Base-by-base conservation (phyloP, 2,329 filamentous ascomycete genomes). In the Thielaviopsis punctulata region DNA sequence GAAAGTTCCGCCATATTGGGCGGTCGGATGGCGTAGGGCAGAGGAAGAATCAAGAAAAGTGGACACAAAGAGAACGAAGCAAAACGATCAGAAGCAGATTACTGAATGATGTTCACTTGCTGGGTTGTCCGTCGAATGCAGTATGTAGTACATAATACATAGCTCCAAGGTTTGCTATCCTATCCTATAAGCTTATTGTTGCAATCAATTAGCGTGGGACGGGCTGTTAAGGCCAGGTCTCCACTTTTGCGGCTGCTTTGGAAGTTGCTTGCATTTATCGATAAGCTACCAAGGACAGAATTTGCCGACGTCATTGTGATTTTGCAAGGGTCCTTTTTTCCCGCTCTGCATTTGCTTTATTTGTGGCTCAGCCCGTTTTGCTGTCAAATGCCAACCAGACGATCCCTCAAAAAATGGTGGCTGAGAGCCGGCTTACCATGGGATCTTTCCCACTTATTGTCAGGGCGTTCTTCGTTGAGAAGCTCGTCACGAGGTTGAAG, bases 1-100 rank as follows among this genome's bases (percentile, higher is more conserved):
- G 52, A 44, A 27, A 54, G 48, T 27, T 56, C 48, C 5, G 55
- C 53, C 56, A 58, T 58, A 22, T 41, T 51, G 24, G 13, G 12
- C n/a, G 36, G 25, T 27, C 25, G 25, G 10, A 6, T 27, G 10
- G 5, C 25, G 25, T 27, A 27, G 10, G n/a, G n/a, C n/a, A n/a
- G n/a, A n/a, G n/a, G n/a, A n/a, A n/a, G n/a, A n/a, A n/a, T n/a
- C n/a, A n/a, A n/a, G n/a, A n/a, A n/a, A n/a, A n/a, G n/a, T n/a
- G n/a, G n/a, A n/a, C n/a, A n/a, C n/a, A n/a, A n/a, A n/a, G n/a
- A n/a, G n/a, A n/a, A n/a, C n/a, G n/a, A n/a, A n/a, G n/a, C n/a
- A n/a, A n/a, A n/a, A n/a, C n/a, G n/a, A n/a, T n/a, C n/a, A n/a
- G n/a, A n/a, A n/a, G n/a, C n/a, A n/a, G n/a, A n/a, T n/a, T n/a